Evolutionary conservation across 768 basidiomycete species (phyloP).

Genomic region (Rhodotorula paludigena): DNA sequence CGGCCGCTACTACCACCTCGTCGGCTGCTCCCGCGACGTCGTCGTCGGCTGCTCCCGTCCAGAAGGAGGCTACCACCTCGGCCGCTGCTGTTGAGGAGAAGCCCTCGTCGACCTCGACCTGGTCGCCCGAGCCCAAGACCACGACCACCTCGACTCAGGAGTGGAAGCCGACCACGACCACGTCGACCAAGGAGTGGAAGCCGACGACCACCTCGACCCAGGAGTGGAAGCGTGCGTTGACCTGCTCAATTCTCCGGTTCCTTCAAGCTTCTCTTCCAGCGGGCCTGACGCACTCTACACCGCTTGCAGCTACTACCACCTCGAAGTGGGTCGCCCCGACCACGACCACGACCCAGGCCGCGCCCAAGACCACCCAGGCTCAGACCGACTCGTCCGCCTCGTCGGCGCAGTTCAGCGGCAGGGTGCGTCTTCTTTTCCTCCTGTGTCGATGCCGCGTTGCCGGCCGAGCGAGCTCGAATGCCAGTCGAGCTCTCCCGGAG

Average conservation of each 20-base stretch:
- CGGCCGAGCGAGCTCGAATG: too few relatives aligned
- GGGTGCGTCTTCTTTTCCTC: too few relatives aligned
- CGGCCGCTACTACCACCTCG: background rate
- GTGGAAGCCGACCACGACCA: background rate
- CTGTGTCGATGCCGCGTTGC: too few relatives aligned
- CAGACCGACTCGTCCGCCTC: background rate
- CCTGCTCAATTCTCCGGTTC: background rate
- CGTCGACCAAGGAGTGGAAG: background rate
- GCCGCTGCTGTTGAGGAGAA: background rate
- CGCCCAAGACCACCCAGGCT: constrained; percentile 12
- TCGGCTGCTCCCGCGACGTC: background rate
- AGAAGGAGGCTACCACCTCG: background rate
- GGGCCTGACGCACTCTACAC: background rate
- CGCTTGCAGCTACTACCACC: background rate
- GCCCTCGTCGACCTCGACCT: background rate
- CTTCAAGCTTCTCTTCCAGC: background rate
- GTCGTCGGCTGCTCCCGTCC: background rate
- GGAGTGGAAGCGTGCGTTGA: constrained; percentile 1
- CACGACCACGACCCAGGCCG: constrained; percentile 13
- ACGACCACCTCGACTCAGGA: background rate
- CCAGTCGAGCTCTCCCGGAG: too few relatives aligned
- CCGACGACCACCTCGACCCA: background rate
- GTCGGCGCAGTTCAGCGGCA: constrained; percentile 3
- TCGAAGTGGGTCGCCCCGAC: constrained; percentile 5
- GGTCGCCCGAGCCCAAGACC: background rate